Base-by-base conservation (phyloP, 2,329 filamentous ascomycete species). In the Aspergillus latus region DNA sequence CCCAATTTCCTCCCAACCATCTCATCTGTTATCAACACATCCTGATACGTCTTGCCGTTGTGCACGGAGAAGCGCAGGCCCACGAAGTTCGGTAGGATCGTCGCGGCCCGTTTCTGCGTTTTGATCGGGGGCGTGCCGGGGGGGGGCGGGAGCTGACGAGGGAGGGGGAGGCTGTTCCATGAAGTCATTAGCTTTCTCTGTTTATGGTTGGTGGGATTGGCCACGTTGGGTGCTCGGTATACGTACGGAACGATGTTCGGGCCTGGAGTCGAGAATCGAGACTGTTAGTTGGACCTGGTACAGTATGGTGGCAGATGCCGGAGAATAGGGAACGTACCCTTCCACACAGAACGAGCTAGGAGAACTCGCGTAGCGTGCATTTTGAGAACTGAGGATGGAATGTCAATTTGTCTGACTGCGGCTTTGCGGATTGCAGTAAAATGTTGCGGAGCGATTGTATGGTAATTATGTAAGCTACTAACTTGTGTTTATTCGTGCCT, bases 1-100 rank as follows among this genome's bases (percentile, higher is more conserved):
- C 92, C 92, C 64, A 97, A 81, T 78, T 96, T 97, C 76, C 94
- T 89, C 52, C 92, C 92, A 49, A 97, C 92, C 92, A 97, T 97
- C 69, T 96, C 90, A 73, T 96, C 92, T 13, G 92, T 96, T 61
- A 97, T 89, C 63, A 81, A 82, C 53, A 96, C 82, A 64, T 94
- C 89, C 66, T 88, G 78, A 75, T 96, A 96, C 32, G 83, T 83
- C 79, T 94, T 96, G 68, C 92, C 92, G 73, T 96, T 96, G 78
- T 97, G 88, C 58, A 97, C 84, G 75, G 92, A 88, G 74, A 97
- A 97, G 72, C 86, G 87, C 67, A 96, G 79, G 11, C 92, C 92
- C 52, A 97, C 90, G 72, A 96, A 96, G 75, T 89, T 95, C 61
- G 92, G 92, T 55, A 96, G 82, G 67, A 97, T 94, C 5, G 92